Conservation (phyloP, 2,329 filamentous ascomycete species). For the Diaporthe sp. region DNA sequence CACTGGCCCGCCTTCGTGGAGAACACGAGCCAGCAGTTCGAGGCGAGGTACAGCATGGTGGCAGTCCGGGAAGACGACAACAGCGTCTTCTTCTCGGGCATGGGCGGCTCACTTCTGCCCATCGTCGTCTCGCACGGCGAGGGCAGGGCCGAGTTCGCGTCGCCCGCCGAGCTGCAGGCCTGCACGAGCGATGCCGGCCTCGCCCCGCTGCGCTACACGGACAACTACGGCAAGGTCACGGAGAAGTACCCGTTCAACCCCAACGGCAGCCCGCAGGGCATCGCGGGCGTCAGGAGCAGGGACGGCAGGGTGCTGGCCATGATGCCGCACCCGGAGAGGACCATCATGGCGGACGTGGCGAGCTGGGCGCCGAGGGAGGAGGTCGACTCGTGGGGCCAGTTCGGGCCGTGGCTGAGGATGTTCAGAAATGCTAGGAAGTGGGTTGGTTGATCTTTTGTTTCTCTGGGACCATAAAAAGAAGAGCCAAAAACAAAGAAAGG, state of each 20-base stretch:
- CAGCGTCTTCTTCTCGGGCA: slow-evolving; percentile 90
- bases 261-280: slow-evolving; percentile 84
- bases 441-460: slow-evolving; percentile 68
- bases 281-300: slow-evolving; percentile 80
- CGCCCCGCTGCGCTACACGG: slow-evolving; percentile 84
- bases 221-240: slow-evolving; percentile 81
- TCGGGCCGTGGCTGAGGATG: slow-evolving; percentile 86
- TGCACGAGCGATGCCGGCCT: slow-evolving; percentile 72
- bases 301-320: slow-evolving; percentile 87
- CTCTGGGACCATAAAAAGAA: neutral
- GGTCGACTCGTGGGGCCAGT: slow-evolving; percentile 77
- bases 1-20: slow-evolving; percentile 89
- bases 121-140: slow-evolving; percentile 94
- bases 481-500: neutral
- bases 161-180: slow-evolving; percentile 57
- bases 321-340: slow-evolving; percentile 96
- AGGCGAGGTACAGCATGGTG: slow-evolving; percentile 86
- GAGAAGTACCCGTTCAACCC: slow-evolving; percentile 89
- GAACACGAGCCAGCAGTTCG: slow-evolving; percentile 89
- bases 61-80: slow-evolving; percentile 73
- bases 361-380: slow-evolving; percentile 75
- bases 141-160: slow-evolving; percentile 79
- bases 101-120: slow-evolving; percentile 83
- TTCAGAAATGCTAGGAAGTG: slow-evolving; percentile 90
- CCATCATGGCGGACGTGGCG: slow-evolving; percentile 80